Conservation (phyloP, 2,329 filamentous ascomycete genomes). For the Didymellaceae sp. region DNA sequence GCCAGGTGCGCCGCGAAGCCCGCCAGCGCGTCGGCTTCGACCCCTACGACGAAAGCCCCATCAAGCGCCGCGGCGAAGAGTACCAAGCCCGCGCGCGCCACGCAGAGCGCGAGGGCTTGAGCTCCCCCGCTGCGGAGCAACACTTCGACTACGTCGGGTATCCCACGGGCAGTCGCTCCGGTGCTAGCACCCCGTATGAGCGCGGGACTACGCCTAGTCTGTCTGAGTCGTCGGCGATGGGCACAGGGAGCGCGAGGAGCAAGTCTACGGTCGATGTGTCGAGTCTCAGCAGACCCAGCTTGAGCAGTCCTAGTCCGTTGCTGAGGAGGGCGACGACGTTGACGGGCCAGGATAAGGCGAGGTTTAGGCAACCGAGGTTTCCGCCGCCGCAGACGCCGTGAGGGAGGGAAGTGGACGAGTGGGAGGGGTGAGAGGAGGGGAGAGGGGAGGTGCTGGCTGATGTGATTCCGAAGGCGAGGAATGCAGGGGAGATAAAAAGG, state of each 20-base stretch:
- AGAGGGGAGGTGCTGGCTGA: not conserved
- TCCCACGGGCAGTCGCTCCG: constrained; percentile 26
- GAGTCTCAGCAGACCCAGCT: constrained; percentile 21
- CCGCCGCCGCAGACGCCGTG: constrained; percentile 1
- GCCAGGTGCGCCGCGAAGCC: constrained; percentile 66
- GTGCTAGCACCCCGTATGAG: constrained; percentile 19
- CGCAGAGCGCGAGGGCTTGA: constrained; percentile 14
- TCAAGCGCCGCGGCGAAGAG: constrained; percentile 71
- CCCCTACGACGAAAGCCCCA: constrained; percentile 73
- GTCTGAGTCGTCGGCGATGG: not conserved
- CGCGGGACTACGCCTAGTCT: constrained; percentile 17
- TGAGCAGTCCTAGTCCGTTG: constrained; percentile 39
- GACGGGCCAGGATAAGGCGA: constrained; percentile 16
- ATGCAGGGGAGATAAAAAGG: not conserved
- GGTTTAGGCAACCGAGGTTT: constrained; percentile 33
- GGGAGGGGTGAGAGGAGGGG: not conserved
- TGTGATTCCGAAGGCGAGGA: not conserved
- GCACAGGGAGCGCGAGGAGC: too few relatives aligned
- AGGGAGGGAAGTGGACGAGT: not conserved
- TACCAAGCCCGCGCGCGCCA: constrained; percentile 58
- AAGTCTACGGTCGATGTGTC: not conserved
- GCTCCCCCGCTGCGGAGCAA: not conserved
- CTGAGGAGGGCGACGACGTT: constrained; percentile 43
- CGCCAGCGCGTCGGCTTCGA: constrained; percentile 71
- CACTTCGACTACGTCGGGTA: constrained; percentile 42